Percentiles rank a stretch among this genome's conserved stretches.
These are phyloP conservation scores for Cercospora nicotianae DNA, from an alignment of 2,329 filamentous ascomycete species.

Conservation along the genomic window DNA sequence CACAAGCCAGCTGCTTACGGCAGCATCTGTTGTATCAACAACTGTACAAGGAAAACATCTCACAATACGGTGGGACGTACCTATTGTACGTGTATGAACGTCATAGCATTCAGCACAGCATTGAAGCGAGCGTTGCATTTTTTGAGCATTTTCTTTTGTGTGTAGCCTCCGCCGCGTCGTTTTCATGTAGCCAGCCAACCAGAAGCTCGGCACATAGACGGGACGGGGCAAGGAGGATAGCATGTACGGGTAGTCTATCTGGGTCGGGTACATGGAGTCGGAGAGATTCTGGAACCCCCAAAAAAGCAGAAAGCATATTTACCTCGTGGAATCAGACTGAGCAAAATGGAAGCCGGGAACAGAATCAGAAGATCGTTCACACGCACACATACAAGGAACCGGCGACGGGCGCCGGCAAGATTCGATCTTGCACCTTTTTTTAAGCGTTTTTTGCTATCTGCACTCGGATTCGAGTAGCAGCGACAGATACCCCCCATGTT, in stretches of 20 bases:
- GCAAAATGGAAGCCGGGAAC: slow-evolving; percentile 9
- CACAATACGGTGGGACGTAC: slow-evolving; percentile 10
- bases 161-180: slow-evolving; percentile 22
- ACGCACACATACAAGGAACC: slow-evolving; percentile 8
- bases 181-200: slow-evolving; percentile 9
- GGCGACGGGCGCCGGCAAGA: slow-evolving; percentile 3
- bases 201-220: slow-evolving; percentile 9
- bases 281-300: neutral
- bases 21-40: slow-evolving; percentile 29
- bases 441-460: slow-evolving; percentile 8
- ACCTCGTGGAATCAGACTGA: slow-evolving; percentile 9
- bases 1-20: slow-evolving; percentile 6
- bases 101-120: slow-evolving; percentile 37
- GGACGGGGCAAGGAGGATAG: slow-evolving; percentile 14
- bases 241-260: slow-evolving; percentile 23
- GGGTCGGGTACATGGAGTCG: slow-evolving; percentile 9
- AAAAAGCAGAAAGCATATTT: slow-evolving; percentile 18
- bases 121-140: slow-evolving; percentile 37
- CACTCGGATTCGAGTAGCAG: slow-evolving; percentile 13
- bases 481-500: slow-evolving; percentile 23
- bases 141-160: slow-evolving; percentile 31
- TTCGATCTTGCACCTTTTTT: neutral
- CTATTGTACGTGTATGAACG: slow-evolving; percentile 30
- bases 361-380: slow-evolving; percentile 18
- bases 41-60: slow-evolving; percentile 13